These are phyloP conservation scores for Neurospora sp. DNA, from an alignment of 495 filamentous ascomycete species.

Conservation along the genomic window DNA sequence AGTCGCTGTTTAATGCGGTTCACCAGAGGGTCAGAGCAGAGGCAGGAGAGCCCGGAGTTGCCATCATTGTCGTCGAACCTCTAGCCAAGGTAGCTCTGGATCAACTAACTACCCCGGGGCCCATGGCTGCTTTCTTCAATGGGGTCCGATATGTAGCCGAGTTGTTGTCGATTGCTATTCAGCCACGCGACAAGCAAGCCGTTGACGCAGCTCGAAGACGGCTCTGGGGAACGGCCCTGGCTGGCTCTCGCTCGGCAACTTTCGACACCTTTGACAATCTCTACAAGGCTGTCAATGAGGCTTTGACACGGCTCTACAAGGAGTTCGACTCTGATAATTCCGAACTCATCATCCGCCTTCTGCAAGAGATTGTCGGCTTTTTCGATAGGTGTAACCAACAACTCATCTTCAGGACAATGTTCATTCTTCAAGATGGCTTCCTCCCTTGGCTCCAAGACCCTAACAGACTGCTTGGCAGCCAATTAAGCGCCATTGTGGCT, in stretches of 20 bases:
- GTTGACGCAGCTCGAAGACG: constrained; percentile 46
- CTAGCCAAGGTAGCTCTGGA: constrained; percentile 45
- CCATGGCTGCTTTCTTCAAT: constrained; percentile 1
- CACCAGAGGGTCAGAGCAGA: constrained; percentile 50
- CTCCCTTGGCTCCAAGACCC: constrained; percentile 51
- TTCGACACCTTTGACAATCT: constrained; percentile 53
- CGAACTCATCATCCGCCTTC: constrained; percentile 15
- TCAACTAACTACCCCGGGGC: constrained; percentile 3
- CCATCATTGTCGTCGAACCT: constrained; percentile 58
- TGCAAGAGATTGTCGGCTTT: constrained; percentile 27
- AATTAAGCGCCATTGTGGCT: constrained; percentile 17
- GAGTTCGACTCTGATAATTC: constrained; percentile 14
- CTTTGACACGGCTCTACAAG: constrained; percentile 37
- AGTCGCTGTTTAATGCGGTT: constrained; percentile 47
- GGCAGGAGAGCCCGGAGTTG: constrained; percentile 52
- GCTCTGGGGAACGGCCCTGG: constrained; percentile 48
- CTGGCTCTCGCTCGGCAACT: constrained; percentile 28
- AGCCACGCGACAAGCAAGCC: constrained; percentile 42
- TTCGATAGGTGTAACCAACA: constrained; percentile 28
- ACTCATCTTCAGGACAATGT: constrained; percentile 30
- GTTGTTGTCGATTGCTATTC: constrained; percentile 28
- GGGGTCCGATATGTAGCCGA: constrained; percentile 24
- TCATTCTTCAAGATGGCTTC: constrained; percentile 49
- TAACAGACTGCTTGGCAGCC: constrained; percentile 24
- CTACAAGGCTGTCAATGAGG: constrained; percentile 41